A percentile compares a stretch with the other conserved stretches of the same genome.
Conservation (phyloP, 768 basidiomycete species). For the Pleurotus salmoneostramineus region DNA sequence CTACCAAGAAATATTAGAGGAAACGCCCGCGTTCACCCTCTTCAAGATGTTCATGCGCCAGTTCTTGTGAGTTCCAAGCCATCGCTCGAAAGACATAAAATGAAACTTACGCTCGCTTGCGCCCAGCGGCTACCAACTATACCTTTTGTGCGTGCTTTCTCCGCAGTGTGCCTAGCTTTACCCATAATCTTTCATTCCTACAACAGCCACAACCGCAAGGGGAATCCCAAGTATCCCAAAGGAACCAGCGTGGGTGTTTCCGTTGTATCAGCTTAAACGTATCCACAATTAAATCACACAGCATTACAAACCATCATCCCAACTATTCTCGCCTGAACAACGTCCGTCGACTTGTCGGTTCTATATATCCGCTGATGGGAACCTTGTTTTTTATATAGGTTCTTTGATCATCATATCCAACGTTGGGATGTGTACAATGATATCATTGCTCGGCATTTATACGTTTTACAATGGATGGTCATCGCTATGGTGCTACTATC, state of each 20-base stretch:
- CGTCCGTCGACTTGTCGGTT: slow-evolving; percentile 21
- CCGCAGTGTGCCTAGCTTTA: background rate
- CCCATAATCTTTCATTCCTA: background rate
- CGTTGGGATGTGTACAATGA: slow-evolving; percentile 33
- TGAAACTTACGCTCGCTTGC: background rate
- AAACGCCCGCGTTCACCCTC: slow-evolving; percentile 47
- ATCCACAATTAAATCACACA: slow-evolving; percentile 12
- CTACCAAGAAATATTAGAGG: slow-evolving; percentile 43
- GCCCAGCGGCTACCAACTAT: slow-evolving; percentile 45
- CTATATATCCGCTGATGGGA: background rate
- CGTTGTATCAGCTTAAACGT: background rate
- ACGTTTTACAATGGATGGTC: slow-evolving; percentile 24
- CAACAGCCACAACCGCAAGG: slow-evolving; percentile 39
- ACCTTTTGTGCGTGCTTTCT: slow-evolving; percentile 30
- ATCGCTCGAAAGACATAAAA: background rate
- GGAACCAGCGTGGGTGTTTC: slow-evolving; percentile 35
- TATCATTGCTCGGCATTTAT: slow-evolving; percentile 27
- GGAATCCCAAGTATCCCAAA: slow-evolving; percentile 40
- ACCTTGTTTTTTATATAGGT: slow-evolving; percentile 17
- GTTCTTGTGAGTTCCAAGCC: slow-evolving; percentile 34
- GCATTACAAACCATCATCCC: slow-evolving; percentile 41
- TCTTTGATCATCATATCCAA: slow-evolving; percentile 38
- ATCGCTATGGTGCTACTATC: slow-evolving; percentile 35
- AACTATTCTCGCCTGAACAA: slow-evolving; percentile 42
- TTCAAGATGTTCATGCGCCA: slow-evolving; percentile 46